These are phyloP conservation scores for Flaveria floridana DNA, from an alignment of 140 eudicot genomes.

Conservation along the genomic window DNA sequence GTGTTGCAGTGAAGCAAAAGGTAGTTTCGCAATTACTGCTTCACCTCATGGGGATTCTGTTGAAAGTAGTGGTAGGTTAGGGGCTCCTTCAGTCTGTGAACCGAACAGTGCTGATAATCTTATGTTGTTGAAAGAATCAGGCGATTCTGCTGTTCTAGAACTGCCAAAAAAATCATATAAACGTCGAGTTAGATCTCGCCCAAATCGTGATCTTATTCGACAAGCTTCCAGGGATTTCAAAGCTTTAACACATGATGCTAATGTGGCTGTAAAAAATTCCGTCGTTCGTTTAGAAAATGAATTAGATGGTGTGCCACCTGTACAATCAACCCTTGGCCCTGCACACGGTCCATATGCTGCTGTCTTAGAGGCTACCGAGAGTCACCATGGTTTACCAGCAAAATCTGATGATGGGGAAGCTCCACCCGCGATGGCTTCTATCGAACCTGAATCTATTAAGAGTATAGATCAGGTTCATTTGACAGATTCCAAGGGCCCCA, in stretches of 20 bases:
- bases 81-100: conserved; percentile 60
- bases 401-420: conserved; percentile 36
- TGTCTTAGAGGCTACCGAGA: conserved; percentile 44
- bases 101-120: conserved; percentile 96
- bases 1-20: conserved; percentile 82
- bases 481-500: conserved; percentile 42
- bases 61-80: conserved; percentile 87
- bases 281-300: conserved; percentile 44
- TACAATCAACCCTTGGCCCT: conserved; percentile 44
- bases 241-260: conserved; percentile 44
- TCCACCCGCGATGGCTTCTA: conserved; percentile 32
- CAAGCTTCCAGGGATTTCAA: conserved; percentile 51
- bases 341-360: conserved; percentile 36
- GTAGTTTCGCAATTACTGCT: conserved; percentile 77
- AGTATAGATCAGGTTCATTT: conserved; percentile 40
- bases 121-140: conserved; percentile 64
- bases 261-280: conserved; percentile 39
- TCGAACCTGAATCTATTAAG: conserved; percentile 30
- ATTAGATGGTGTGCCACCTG: conserved; percentile 47
- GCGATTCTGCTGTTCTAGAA: conserved; percentile 62
- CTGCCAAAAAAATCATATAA: conserved; percentile 78
- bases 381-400: conserved; percentile 34
- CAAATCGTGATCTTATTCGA: conserved; percentile 71
- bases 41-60: conserved; percentile 95
- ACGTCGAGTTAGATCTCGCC: conserved; percentile 78